Base-by-base conservation (phyloP, 2,329 filamentous ascomycete species). In the Ophiognomonia clavigignenti-juglandacearum region DNA sequence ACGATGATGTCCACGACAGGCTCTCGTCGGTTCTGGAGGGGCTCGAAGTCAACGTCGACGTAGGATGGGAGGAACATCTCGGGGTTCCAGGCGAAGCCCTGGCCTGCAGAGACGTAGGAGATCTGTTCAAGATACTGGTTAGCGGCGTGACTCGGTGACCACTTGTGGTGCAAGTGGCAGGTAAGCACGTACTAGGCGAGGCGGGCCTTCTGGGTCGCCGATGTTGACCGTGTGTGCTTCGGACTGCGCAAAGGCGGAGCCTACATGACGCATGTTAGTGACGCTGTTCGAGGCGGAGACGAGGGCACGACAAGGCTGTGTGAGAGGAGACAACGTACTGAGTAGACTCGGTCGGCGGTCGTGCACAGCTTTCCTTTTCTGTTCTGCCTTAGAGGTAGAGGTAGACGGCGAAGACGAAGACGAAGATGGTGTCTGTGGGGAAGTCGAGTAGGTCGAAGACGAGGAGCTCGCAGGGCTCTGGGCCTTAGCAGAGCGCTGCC, bases 11-110 rank as follows among this genome's bases (percentile, higher is more conserved):
- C 87, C 66, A 87, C 74, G 41, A 92, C 85, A 1, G 86, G 85
- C 55, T 91, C 86, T 59, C 83, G 83, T 55, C 80, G 81, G 63
- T 85, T 82, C 64, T 90, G 85, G 59, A 91, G 76, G 35, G 86
- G 85, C 31, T 82, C 76, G 61, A 86, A 86, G 56, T 88, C 83
- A 70, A 78, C 82, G 65, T 88, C 84, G 58, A 85, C 71, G 62
- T 89, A 89, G 7, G 85, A 88, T 1, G 86, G 86, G 2, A 91
- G 77, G 67, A 91, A 91, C 64, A 91, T 87, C 62, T 91, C 86
- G 64, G 86, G 86, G 64, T 91, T 91, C 86, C 86, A 92, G 52
- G 83, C 81, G 60, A 89, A 92, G 48, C 86, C 86, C 66, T 92
- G 86, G 59, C 82, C 86, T 6, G 83, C 85, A 52, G 86, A 83